Evolutionary conservation across 352 stramenopile genomes (phyloP), one percentile per base, ranked within the genome.

Genomic region (Globisporangium lucens): DNA sequence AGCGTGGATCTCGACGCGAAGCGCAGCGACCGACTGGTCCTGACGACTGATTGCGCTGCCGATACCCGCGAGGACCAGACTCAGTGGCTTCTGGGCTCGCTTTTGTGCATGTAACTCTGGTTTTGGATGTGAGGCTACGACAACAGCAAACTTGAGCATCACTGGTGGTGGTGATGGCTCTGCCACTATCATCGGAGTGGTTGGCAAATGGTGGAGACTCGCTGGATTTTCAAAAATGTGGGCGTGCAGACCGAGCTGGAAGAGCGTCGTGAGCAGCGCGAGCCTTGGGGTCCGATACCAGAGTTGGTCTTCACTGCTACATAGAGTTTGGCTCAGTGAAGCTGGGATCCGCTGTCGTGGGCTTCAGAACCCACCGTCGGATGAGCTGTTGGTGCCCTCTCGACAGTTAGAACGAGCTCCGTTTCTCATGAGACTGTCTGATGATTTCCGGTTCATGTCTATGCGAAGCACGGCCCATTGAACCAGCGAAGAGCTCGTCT

Each of bases 231-330:
- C 66, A 35, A 83, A 78, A n/a, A 73, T 61, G 15, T 63, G 56
- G 1, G 55, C 57, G 27, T 73, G 64, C n/a, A 72, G 53, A 4
- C 68, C 72, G 6, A 83, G 33, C 49, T 83, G 78, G 17, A 82
- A 49, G 35, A 82, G 58, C 0, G 78, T 43, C 6, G 65, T 64
- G 6, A 61, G 51, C 24, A 77, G 59, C 0, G 76, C 72, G 12
- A 59, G 9, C n/a, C 46, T 63, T 33, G 72, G 56, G 4, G 64
- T 55, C 8, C 46, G 41, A 61, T 33, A 13, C 17, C 33, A 53
- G 1, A 38, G 64, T 9, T 62, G 43, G 4, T 55, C 20, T 15
- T 33, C 5, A 33, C 24, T 29, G n/a, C 17, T 69, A 52, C 4
- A 56, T 24, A 33, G 8, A 46, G 7, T 79, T 17, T 15, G 20